phyloP scores from a whole-genome alignment of 2,329 filamentous ascomycete species.

The Nigrospora osmanthi region DNA sequence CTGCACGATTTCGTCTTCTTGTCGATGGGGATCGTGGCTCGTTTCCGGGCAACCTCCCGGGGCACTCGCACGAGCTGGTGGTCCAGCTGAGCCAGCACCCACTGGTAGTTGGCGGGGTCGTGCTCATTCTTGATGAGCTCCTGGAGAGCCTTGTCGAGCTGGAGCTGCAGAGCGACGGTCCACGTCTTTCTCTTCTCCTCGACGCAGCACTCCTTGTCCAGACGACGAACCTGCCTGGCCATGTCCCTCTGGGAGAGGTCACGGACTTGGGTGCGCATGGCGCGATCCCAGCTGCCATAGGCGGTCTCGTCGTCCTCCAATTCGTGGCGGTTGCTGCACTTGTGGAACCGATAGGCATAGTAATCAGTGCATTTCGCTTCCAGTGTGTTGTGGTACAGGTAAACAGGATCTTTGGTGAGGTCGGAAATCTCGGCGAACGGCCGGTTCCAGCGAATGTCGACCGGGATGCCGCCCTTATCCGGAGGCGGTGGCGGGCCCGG shows the following conservation, averaged over 20 bases:
- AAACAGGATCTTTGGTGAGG: conserved; percentile 22
- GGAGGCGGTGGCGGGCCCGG: no score
- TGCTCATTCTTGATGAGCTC: conserved; percentile 23
- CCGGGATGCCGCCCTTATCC: no score
- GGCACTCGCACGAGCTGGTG: conserved; percentile 23
- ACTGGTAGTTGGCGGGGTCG: conserved; percentile 27
- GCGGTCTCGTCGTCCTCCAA: conserved; percentile 23
- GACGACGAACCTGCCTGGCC: conserved; percentile 24
- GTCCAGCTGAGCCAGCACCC: conserved; percentile 36
- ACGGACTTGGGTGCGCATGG: conserved; percentile 21
- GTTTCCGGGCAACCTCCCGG: conserved; percentile 4
- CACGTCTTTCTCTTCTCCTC: conserved; percentile 30
- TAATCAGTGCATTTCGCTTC: conserved; percentile 30
- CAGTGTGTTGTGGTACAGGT: conserved; percentile 28
- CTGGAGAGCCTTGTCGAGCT: conserved; percentile 30
- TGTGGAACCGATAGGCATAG: conserved; percentile 33
- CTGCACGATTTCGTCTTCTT: not conserved
- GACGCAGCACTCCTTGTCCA: conserved; percentile 25
- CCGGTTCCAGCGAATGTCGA: no score
- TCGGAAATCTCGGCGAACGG: conserved; percentile 20
- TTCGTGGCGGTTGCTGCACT: conserved; percentile 18
- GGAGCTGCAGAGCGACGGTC: conserved; percentile 26
- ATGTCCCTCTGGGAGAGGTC: conserved; percentile 30
- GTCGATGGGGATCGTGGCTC: not conserved
- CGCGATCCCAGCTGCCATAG: conserved; percentile 32